Evolutionary conservation across 1,284 basidiomycete genomes (phyloP), one percentile per base, ranked within the genome.

Genomic region (Thecaphora thlaspeos): DNA sequence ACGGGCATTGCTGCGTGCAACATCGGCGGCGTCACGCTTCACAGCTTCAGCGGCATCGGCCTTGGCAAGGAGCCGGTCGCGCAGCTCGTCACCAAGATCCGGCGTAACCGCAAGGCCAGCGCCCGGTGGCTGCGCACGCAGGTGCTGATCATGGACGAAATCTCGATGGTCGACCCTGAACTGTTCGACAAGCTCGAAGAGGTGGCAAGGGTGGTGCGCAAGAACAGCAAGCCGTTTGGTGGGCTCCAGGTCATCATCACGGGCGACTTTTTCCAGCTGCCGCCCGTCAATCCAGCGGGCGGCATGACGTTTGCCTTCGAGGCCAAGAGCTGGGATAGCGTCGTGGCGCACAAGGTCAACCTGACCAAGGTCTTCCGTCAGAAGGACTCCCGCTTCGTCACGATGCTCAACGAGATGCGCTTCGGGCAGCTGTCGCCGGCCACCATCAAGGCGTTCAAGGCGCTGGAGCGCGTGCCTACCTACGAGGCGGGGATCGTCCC

Each of bases 191-290:
- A 93, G 70, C 82, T 97, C 51, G 86, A 85, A 38, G 80, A 83
- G 23, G 84, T 91, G 46, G 89, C 84, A 12, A 80, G 82, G 24
- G 79, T 80, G 0, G 56, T 91, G 21, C 83, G 90, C 66, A 87
- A 86, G 71, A 61, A 55, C 41, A 56, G 49, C 54, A 85, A 81
- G 53, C 63, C 93, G 0, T 98, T 96, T 63, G 94, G 95, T n/a
- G 94, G 93, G 1, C 93, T 98, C 28, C 87, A 93, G 87, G 80
- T 99, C 55, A 85, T 93, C 58, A 83, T 95, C 14, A 93, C 91
- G 1, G 93, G 93, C 21, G 93, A 98, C 76, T 98, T 97, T 80
- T 95, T 91, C 80, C 93, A 99, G 78, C 82, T 99, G 7, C 95
- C 95, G 1, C 94, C 95, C 0, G 91, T 99, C 7, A 82, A 83